phyloP scores from a whole-genome alignment of 2,329 filamentous ascomycete genomes.

The Beauveria rudraprayagi region DNA sequence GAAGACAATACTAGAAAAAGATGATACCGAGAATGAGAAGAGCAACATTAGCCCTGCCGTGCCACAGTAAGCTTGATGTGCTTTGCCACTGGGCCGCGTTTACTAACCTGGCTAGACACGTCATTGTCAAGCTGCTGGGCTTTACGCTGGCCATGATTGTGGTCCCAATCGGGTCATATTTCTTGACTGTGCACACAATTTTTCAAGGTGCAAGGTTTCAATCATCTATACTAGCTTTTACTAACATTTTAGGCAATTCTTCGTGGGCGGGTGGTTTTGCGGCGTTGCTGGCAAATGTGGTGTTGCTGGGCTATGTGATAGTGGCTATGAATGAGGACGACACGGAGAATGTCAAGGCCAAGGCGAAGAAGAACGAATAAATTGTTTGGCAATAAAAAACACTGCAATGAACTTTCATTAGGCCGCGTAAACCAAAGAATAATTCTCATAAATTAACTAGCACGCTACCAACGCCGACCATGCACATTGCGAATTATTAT shows the following conservation, averaged over 20 bases:
- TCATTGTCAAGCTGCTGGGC: conserved; percentile 81
- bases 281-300: conserved; percentile 83
- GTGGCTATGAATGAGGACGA: conserved; percentile 86
- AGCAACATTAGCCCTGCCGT: conserved; percentile 78
- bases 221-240: not conserved
- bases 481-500: conserved; percentile 12
- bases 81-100: conserved; percentile 10
- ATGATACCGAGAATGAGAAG: conserved; percentile 44
- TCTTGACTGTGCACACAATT: conserved; percentile 64
- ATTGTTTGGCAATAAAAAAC: conserved; percentile 6
- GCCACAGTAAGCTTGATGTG: conserved; percentile 49
- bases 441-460: conserved; percentile 13
- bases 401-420: not conserved
- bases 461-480: conserved; percentile 23
- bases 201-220: conserved; percentile 57
- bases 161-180: conserved; percentile 82
- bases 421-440: conserved; percentile 6
- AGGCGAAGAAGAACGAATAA: conserved; percentile 43
- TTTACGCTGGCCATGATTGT: conserved; percentile 91
- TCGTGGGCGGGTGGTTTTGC: conserved; percentile 81
- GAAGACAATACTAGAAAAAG: conserved; percentile 57
- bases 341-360: conserved; percentile 30
- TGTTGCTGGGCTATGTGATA: conserved; percentile 82
- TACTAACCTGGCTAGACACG: conserved; percentile 44
- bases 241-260: conserved; percentile 59